Percentiles rank a stretch among this genome's conserved stretches.
These are phyloP conservation scores for Suhomyces guaymorum DNA, from an alignment of 1,139 yeast genomes.

Conservation along the genomic window DNA sequence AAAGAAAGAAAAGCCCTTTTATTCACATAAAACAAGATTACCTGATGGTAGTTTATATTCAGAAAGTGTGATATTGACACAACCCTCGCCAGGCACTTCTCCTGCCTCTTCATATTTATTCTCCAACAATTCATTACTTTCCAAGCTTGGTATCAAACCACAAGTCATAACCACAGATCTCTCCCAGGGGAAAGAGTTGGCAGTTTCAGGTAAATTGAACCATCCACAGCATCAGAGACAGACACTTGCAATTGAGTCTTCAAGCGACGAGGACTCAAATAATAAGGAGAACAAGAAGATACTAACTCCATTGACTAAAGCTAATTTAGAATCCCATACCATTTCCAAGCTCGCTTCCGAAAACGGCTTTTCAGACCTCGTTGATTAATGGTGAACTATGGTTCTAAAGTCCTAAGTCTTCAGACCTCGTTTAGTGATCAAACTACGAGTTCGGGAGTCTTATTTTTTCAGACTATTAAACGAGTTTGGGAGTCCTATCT, in stretches of 20 bases:
- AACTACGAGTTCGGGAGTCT: too few species aligned
- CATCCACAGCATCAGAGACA: slow-evolving; percentile 6
- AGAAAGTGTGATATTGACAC: slow-evolving; percentile 33
- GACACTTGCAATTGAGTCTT: slow-evolving; percentile 6
- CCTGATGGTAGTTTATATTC: slow-evolving; percentile 39
- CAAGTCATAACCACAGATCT: slow-evolving; percentile 41
- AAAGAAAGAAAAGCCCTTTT: slow-evolving; percentile 21
- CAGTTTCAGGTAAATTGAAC: slow-evolving; percentile 13
- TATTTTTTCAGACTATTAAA: too few species aligned
- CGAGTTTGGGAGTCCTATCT: too few species aligned
- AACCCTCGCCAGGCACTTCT: slow-evolving; percentile 20
- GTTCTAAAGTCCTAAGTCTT: too few species aligned
- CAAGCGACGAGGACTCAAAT: slow-evolving; percentile 14
- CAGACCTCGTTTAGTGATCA: too few species aligned
- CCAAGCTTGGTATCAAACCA: slow-evolving; percentile 46
- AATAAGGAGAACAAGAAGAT: slow-evolving; percentile 21
- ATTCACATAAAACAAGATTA: slow-evolving; percentile 28
- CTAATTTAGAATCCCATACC: slow-evolving; percentile 35
- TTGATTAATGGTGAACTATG: slow-evolving; percentile 25
- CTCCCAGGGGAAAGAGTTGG: slow-evolving; percentile 16
- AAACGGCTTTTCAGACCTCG: slow-evolving; percentile 26
- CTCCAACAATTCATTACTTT: slow-evolving; percentile 37
- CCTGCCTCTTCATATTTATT: slow-evolving; percentile 36
- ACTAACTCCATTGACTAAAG: slow-evolving; percentile 32
- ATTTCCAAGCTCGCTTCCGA: slow-evolving; percentile 20